phyloP scores from a whole-genome alignment of 2,329 filamentous ascomycete genomes.

The Fusarium austroafricanum region DNA sequence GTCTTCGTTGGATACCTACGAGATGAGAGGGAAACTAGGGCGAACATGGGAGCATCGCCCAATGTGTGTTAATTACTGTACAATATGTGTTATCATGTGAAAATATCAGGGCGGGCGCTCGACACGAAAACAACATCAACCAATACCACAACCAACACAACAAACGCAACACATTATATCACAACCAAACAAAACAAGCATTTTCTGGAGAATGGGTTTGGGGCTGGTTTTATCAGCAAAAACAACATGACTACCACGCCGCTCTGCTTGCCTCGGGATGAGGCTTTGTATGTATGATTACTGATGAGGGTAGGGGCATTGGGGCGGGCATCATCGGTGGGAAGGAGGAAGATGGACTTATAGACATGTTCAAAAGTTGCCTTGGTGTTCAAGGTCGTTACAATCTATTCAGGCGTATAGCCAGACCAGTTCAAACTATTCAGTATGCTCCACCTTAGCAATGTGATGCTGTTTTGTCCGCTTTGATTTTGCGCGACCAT shows the following conservation, averaged over 20 bases:
- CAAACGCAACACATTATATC: slow-evolving; percentile 10
- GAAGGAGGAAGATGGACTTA: slow-evolving; percentile 34
- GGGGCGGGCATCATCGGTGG: slow-evolving; percentile 21
- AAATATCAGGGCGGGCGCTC: slow-evolving; percentile 41
- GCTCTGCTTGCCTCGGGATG: slow-evolving; percentile 48
- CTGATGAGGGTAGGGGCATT: slow-evolving; percentile 29
- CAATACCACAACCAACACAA: slow-evolving; percentile 21
- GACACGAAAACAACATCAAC: slow-evolving; percentile 37
- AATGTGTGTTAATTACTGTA: slow-evolving; percentile 51
- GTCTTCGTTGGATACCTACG: slow-evolving; percentile 40
- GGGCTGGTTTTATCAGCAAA: slow-evolving; percentile 41
- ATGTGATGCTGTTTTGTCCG: not conserved
- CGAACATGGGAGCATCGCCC: slow-evolving; percentile 26
- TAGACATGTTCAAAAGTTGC: slow-evolving; percentile 38
- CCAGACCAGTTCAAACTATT: slow-evolving; percentile 12
- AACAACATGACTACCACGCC: slow-evolving; percentile 46
- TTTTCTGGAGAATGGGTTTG: slow-evolving; percentile 38
- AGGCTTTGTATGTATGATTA: slow-evolving; percentile 49
- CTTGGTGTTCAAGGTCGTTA: slow-evolving; percentile 26
- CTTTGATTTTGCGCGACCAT: not conserved
- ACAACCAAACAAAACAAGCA: slow-evolving; percentile 28
- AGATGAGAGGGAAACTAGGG: slow-evolving; percentile 26
- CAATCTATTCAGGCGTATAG: slow-evolving; percentile 21
- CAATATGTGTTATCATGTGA: slow-evolving; percentile 49
- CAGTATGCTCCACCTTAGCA: too few species aligned